Evolutionary conservation across 208 protist genomes (phyloP).

Genomic region (Wallacemonas sp.): DNA sequence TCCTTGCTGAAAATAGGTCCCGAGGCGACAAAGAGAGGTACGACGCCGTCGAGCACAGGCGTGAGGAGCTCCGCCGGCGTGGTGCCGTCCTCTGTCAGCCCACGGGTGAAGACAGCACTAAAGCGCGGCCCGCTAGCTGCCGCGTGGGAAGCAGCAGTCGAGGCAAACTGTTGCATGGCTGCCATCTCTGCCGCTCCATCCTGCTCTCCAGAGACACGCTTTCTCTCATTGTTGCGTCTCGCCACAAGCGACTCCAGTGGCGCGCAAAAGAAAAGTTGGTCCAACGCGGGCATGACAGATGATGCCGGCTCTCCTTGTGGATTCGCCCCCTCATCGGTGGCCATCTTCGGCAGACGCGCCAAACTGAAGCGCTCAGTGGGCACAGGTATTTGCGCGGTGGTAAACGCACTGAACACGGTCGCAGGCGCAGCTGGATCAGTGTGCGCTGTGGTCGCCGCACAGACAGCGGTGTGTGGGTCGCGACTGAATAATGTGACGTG

Average conservation of each 20-base stretch:
- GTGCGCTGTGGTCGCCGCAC: background rate
- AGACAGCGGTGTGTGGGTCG: background rate
- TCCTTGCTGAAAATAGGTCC: slow-evolving; percentile 70
- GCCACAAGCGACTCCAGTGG: slow-evolving; percentile 22
- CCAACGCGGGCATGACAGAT: too few relatives aligned
- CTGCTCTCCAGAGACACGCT: background rate
- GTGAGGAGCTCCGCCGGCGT: slow-evolving; percentile 28
- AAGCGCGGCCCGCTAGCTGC: slow-evolving; percentile 11
- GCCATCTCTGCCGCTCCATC: slow-evolving; percentile 18
- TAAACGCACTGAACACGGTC: background rate
- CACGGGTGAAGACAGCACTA: slow-evolving; percentile 48
- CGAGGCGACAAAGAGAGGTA: slow-evolving; percentile 49
- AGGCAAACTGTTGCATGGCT: slow-evolving; percentile 21
- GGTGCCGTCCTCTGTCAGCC: slow-evolving; percentile 45
- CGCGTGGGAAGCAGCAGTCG: background rate
- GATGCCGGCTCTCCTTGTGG: too few relatives aligned
- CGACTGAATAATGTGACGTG: slow-evolving; percentile 11
- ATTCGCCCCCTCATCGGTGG: too few relatives aligned
- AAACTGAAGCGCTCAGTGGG: slow-evolving; percentile 21
- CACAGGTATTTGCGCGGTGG: slow-evolving; percentile 17
- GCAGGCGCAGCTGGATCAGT: background rate
- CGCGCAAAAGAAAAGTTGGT: slow-evolving; percentile 32
- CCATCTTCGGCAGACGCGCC: background rate
- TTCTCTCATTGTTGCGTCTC: background rate
- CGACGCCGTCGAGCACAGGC: slow-evolving; percentile 13